Percentiles rank a stretch among this genome's conserved stretches.
phyloP scores from a whole-genome alignment of 192 early-diverging fungal genomes.

The Coemansia sp. region DNA sequence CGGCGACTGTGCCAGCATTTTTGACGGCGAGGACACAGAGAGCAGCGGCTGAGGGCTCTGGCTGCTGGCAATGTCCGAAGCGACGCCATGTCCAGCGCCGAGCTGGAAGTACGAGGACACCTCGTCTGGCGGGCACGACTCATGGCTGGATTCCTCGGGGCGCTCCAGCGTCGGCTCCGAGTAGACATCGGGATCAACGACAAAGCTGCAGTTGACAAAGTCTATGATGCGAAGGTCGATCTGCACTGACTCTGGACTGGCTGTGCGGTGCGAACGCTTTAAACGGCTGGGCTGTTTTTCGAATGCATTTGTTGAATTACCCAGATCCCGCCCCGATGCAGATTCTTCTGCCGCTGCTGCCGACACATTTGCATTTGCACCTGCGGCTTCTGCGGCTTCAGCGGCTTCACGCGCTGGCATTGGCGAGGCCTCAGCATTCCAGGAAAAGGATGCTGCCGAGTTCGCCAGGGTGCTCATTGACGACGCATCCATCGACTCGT shows the following conservation, averaged over 20 bases:
- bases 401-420: too few species aligned
- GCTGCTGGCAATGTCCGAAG: neutral
- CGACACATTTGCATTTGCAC: neutral
- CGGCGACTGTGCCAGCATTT: neutral
- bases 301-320: too few species aligned
- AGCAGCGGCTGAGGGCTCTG: neutral
- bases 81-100: neutral
- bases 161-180: slow-evolving; percentile 43
- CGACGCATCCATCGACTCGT: slow-evolving; percentile 9
- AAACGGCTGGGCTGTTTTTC: neutral
- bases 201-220: slow-evolving; percentile 87
- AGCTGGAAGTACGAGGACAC: slow-evolving; percentile 17
- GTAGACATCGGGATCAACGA: slow-evolving; percentile 55
- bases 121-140: slow-evolving; percentile 27
- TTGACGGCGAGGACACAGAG: too few species aligned
- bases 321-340: too few species aligned
- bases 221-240: slow-evolving; percentile 94
- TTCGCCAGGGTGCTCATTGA: slow-evolving; percentile 10
- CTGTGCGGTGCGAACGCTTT: slow-evolving; percentile 10
- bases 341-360: neutral
- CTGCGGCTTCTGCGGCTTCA: too few species aligned
- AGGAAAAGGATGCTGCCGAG: neutral
- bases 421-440: neutral
- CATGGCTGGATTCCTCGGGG: slow-evolving; percentile 48
- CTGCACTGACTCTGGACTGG: slow-evolving; percentile 19